phyloP scores from a whole-genome alignment of 2,329 filamentous ascomycete species.

The Tolypocladium sp. region DNA sequence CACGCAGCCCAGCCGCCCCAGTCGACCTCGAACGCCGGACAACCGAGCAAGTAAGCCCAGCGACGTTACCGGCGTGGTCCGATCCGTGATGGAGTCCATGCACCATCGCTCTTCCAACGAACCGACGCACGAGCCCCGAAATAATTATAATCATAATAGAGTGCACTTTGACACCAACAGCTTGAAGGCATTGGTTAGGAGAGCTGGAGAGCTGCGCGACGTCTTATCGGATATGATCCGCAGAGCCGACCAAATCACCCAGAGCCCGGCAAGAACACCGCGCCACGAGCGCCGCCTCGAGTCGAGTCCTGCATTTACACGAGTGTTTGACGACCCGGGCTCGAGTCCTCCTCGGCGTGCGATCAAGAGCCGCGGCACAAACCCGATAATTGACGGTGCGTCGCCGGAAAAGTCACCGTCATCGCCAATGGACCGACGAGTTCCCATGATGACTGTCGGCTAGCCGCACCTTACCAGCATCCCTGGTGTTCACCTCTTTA shows the following conservation, averaged over 20 bases:
- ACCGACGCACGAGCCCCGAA: slow-evolving; percentile 20
- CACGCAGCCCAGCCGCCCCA: slow-evolving; percentile 23
- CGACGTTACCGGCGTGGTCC: slow-evolving; percentile 41
- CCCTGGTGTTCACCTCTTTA: neutral
- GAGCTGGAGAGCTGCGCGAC: slow-evolving; percentile 51
- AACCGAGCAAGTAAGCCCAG: slow-evolving; percentile 21
- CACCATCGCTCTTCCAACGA: slow-evolving; percentile 33
- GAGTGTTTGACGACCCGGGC: slow-evolving; percentile 55
- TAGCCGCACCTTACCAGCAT: slow-evolving; percentile 16
- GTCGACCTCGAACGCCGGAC: slow-evolving; percentile 31
- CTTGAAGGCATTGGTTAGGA: slow-evolving; percentile 55
- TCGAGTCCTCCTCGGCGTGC: slow-evolving; percentile 43
- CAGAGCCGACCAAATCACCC: slow-evolving; percentile 46
- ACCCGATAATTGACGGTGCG: slow-evolving; percentile 37
- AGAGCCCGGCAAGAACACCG: slow-evolving; percentile 44
- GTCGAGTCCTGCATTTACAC: slow-evolving; percentile 58
- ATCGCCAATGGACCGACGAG: slow-evolving; percentile 38
- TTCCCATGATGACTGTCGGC: slow-evolving; percentile 58
- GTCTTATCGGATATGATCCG: slow-evolving; percentile 51
- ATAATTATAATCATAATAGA: slow-evolving; percentile 34
- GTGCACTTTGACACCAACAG: slow-evolving; percentile 61
- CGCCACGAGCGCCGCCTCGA: slow-evolving; percentile 35
- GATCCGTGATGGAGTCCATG: slow-evolving; percentile 56
- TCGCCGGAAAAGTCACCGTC: slow-evolving; percentile 45
- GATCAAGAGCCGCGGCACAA: slow-evolving; percentile 44